phyloP scores from a whole-genome alignment of 306 rosid species.

The Vigna nakashimae region DNA sequence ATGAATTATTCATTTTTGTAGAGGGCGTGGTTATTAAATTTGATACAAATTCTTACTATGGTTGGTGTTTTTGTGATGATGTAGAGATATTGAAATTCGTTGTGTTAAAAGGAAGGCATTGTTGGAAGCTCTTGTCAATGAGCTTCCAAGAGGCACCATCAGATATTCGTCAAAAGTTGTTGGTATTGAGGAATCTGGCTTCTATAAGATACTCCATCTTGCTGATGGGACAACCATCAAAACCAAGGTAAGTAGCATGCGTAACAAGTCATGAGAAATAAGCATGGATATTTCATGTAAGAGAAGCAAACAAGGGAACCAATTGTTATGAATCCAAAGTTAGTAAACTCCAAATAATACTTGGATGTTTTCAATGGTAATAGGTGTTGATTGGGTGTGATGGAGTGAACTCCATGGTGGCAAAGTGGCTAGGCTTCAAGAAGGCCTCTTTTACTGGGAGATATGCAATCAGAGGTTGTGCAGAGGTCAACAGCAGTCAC shows the following conservation, averaged over 20 bases:
- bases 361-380: conserved; percentile 8
- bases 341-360: not conserved
- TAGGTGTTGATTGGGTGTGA: conserved; percentile 84
- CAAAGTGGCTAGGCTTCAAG: conserved; percentile 75
- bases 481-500: conserved; percentile 40
- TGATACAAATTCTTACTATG: conserved; percentile 1
- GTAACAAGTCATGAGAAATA: not conserved
- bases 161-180: conserved; percentile 76
- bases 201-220: conserved; percentile 70
- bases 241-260: conserved; percentile 57
- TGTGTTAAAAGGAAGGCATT: conserved; percentile 60
- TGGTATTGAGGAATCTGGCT: conserved; percentile 67
- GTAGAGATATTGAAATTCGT: conserved; percentile 57
- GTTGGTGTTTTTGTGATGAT: conserved; percentile 12
- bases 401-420: conserved; percentile 83
- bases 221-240: conserved; percentile 65
- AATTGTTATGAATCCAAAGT: not conserved
- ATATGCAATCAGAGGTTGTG: conserved; percentile 64
- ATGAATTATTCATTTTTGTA: not conserved
- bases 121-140: conserved; percentile 68
- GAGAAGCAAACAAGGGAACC: not conserved
- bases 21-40: not conserved
- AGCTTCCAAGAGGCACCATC: conserved; percentile 72
- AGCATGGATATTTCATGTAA: not conserved
- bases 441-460: conserved; percentile 56